Evolutionary conservation across 2,329 filamentous ascomycete species (phyloP).

Genomic region (Aspergillus texensis): DNA sequence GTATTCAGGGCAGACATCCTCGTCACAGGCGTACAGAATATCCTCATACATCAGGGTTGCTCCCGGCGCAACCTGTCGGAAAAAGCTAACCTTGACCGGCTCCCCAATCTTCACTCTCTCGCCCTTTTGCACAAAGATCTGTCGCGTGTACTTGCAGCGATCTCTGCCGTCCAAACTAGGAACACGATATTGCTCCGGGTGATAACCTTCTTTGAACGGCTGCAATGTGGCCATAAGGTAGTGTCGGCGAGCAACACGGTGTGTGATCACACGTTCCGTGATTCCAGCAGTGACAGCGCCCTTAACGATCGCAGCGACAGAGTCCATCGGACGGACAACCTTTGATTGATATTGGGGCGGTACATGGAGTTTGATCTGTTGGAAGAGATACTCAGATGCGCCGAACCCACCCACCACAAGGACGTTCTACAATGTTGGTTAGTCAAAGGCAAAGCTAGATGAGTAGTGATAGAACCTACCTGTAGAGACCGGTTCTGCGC

Average conservation of each 20-base stretch:
- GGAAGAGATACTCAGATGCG: conserved; percentile 97
- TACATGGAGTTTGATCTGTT: conserved; percentile 98
- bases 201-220: conserved; percentile 98
- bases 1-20: conserved; percentile 97
- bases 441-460: conserved; percentile 12
- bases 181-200: conserved; percentile 96
- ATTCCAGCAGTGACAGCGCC: conserved; percentile 97
- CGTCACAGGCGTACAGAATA: conserved; percentile 94
- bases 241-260: conserved; percentile 93
- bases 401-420: conserved; percentile 97
- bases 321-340: conserved; percentile 98
- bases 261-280: conserved; percentile 93
- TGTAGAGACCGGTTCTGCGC: conserved; percentile 92
- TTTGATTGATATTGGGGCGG: conserved; percentile 98
- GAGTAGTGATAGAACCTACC: conserved; percentile 46
- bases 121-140: conserved; percentile 98
- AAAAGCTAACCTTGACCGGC: conserved; percentile 97
- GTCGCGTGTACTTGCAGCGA: conserved; percentile 95
- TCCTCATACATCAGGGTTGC: conserved; percentile 99
- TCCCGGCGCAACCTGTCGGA: conserved; percentile 94
- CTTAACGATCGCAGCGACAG: conserved; percentile 97
- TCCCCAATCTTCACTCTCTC: conserved; percentile 99
- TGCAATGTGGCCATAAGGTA: conserved; percentile 99
- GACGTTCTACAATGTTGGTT: conserved; percentile 66
- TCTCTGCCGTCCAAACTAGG: conserved; percentile 96